These are phyloP conservation scores for Nemania sp. DNA, from an alignment of 2,329 filamentous ascomycete species.

Conservation along the genomic window DNA sequence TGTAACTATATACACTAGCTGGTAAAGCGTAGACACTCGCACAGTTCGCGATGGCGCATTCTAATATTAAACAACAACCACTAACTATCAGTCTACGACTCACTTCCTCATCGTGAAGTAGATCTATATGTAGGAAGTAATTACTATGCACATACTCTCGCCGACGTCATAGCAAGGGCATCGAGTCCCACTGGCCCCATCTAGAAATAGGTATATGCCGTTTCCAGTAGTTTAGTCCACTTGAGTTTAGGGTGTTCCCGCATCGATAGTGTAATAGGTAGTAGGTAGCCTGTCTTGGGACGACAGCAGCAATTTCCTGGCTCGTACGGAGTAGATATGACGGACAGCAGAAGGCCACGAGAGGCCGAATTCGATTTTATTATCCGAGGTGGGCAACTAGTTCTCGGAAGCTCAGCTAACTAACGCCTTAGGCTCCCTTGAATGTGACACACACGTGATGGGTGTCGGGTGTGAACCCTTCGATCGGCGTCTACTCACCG, in stretches of 20 bases:
- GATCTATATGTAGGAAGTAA: too few relatives aligned
- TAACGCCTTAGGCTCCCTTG: too few relatives aligned
- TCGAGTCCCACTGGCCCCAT: slow-evolving; percentile 11
- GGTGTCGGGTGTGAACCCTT: not conserved
- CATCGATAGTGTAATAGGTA: slow-evolving; percentile 4
- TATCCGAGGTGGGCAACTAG: not conserved
- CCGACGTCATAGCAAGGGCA: slow-evolving; percentile 19
- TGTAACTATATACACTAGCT: too few relatives aligned
- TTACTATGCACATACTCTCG: not conserved
- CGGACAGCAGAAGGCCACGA: not conserved
- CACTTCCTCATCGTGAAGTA: not conserved
- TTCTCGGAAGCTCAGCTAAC: not conserved
- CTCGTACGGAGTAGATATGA: slow-evolving; percentile 12
- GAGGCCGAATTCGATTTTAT: not conserved
- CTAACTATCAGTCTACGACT: not conserved
- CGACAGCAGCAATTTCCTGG: not conserved
- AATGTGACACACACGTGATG: not conserved
- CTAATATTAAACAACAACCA: not conserved
- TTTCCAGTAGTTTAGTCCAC: too few relatives aligned
- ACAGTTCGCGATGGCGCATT: too few relatives aligned
- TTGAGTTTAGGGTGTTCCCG: not conserved
- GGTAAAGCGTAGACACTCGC: too few relatives aligned
- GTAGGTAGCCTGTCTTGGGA: not conserved
- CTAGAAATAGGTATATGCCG: not conserved
- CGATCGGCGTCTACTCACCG: not conserved